phyloP scores from a whole-genome alignment of 805 yeast species.

The Metschnikowia lunata region DNA sequence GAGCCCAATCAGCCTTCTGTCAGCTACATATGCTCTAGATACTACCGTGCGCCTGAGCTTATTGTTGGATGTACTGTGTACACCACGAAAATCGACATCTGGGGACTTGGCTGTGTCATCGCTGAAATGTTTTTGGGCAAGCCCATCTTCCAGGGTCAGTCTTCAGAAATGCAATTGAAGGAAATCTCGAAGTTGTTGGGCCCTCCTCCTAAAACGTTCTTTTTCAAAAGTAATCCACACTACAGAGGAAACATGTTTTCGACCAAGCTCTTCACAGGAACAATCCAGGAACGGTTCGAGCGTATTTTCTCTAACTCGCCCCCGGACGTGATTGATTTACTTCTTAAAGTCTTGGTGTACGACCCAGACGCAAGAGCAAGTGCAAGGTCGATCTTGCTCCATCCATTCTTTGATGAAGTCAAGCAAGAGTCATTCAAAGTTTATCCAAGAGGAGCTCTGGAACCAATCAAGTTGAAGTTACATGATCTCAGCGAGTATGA shows the following conservation, averaged over 20 bases:
- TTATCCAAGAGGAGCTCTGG: slow-evolving; percentile 48
- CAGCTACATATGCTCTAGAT: slow-evolving; percentile 92
- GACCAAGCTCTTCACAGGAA: slow-evolving; percentile 55
- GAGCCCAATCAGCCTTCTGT: slow-evolving; percentile 83
- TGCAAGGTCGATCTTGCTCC: slow-evolving; percentile 79
- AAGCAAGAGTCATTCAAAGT: slow-evolving; percentile 52
- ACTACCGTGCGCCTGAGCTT: slow-evolving; percentile 94
- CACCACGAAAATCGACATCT: slow-evolving; percentile 87
- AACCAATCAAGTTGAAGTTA: slow-evolving; percentile 41
- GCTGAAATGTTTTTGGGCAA: slow-evolving; percentile 91
- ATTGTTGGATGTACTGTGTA: slow-evolving; percentile 87
- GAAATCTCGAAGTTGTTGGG: slow-evolving; percentile 90
- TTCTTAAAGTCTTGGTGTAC: slow-evolving; percentile 78
- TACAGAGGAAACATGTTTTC: slow-evolving; percentile 73
- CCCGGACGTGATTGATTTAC: slow-evolving; percentile 78
- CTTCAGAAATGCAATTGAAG: slow-evolving; percentile 81
- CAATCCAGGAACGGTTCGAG: slow-evolving; percentile 45
- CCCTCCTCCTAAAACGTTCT: slow-evolving; percentile 69
- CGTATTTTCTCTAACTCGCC: slow-evolving; percentile 64
- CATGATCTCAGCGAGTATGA: slow-evolving; percentile 73
- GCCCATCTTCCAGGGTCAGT: slow-evolving; percentile 93
- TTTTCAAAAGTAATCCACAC: slow-evolving; percentile 68
- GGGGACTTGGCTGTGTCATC: slow-evolving; percentile 97
- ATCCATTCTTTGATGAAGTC: slow-evolving; percentile 84
- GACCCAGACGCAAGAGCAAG: slow-evolving; percentile 81